Evolutionary conservation across 176 grass and related monocot genomes (phyloP).

Genomic region (Elaeis guineensis): DNA sequence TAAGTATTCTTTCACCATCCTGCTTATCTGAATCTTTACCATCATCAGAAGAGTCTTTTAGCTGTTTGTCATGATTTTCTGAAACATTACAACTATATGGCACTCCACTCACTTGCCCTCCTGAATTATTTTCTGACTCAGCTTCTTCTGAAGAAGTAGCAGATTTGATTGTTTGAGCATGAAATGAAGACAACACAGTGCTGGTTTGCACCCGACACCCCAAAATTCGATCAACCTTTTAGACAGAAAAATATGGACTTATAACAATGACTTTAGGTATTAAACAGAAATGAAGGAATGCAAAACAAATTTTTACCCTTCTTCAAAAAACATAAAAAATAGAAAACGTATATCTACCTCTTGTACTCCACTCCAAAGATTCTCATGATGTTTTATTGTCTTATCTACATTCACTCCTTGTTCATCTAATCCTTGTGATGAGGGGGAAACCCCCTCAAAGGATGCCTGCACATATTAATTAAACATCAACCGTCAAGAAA

Average conservation of each 20-base stretch:
- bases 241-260: conserved; percentile 18
- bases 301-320: no score
- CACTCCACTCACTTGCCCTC: conserved; percentile 6
- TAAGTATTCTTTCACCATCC: conserved; percentile 15
- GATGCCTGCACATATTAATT: conserved; percentile 3
- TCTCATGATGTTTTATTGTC: conserved; percentile 5
- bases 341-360: background rate
- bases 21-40: conserved; percentile 19
- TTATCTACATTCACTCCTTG: background rate
- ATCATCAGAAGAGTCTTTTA: conserved; percentile 20
- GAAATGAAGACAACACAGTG: conserved; percentile 18
- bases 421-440: conserved; percentile 10
- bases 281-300: no score
- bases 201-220: conserved; percentile 60
- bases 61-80: conserved; percentile 9
- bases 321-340: no score
- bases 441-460: background rate
- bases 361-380: conserved; percentile 9
- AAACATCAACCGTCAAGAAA: no score
- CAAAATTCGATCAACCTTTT: conserved; percentile 85
- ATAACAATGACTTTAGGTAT: no score
- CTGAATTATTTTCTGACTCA: conserved; percentile 16
- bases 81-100: conserved; percentile 18
- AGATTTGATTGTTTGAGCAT: background rate
- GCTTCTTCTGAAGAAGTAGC: conserved; percentile 36